Conservation (phyloP, 352 stramenopile genomes). For the Pythium plurisporium region DNA sequence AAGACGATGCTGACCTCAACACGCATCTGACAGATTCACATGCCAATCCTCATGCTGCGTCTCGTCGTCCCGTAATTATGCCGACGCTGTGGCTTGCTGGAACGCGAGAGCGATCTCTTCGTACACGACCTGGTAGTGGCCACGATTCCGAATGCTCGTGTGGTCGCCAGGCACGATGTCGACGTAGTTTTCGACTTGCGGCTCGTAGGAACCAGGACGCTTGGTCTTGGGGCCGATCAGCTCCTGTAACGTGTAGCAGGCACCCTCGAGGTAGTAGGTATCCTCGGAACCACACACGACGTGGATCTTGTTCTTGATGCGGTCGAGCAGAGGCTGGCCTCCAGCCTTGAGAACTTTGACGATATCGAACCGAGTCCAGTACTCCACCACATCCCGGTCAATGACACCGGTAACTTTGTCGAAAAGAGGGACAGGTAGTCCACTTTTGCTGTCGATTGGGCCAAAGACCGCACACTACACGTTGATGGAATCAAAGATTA, state of each 20-base stretch:
- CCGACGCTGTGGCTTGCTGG: background rate
- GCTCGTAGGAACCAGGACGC: slow-evolving; percentile 17
- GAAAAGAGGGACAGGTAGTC: slow-evolving; percentile 57
- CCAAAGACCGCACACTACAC: slow-evolving; percentile 61
- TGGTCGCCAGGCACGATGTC: slow-evolving; percentile 68
- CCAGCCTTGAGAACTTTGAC: slow-evolving; percentile 42
- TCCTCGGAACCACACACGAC: slow-evolving; percentile 71
- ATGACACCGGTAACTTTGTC: slow-evolving; percentile 76
- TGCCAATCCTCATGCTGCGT: too few species aligned
- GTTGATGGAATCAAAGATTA: slow-evolving; percentile 1
- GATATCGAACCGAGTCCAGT: slow-evolving; percentile 68
- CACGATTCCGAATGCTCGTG: slow-evolving; percentile 57
- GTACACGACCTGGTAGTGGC: slow-evolving; percentile 63
- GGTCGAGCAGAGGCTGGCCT: slow-evolving; percentile 33
- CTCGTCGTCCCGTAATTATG: too few species aligned
- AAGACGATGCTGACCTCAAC: too few species aligned
- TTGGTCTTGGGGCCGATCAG: slow-evolving; percentile 32
- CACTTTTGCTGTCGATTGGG: slow-evolving; percentile 34
- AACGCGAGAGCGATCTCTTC: slow-evolving; percentile 47
- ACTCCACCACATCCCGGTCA: slow-evolving; percentile 41
- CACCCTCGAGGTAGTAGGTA: slow-evolving; percentile 72
- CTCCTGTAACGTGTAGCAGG: slow-evolving; percentile 53
- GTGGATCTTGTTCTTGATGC: slow-evolving; percentile 57
- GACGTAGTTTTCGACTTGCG: slow-evolving; percentile 53
- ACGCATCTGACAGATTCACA: too few species aligned